phyloP scores from a whole-genome alignment of 2,329 filamentous ascomycete genomes.

The Fusarium sp. region DNA sequence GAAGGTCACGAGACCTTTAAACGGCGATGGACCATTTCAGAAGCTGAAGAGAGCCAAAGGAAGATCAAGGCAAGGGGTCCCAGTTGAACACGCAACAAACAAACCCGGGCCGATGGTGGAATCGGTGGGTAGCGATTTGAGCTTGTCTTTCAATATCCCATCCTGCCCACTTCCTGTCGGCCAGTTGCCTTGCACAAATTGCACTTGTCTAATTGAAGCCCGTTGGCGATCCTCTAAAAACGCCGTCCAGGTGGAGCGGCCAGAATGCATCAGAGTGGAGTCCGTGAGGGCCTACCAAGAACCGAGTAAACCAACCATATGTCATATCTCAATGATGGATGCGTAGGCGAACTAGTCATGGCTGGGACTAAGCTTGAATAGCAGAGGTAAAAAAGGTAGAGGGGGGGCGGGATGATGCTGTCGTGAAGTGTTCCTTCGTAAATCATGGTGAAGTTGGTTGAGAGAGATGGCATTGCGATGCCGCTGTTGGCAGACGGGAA shows the following conservation, averaged over 20 bases:
- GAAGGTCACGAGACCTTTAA: slow-evolving; percentile 35
- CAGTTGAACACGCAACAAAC: slow-evolving; percentile 11
- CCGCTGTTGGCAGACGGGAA: neutral
- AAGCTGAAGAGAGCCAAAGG: slow-evolving; percentile 27
- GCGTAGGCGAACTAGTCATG: slow-evolving; percentile 28
- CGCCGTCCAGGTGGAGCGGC: slow-evolving; percentile 25
- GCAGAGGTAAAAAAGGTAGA: slow-evolving; percentile 9
- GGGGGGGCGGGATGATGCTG: slow-evolving; percentile 35
- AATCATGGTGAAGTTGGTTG: slow-evolving; percentile 3
- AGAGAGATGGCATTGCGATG: neutral
- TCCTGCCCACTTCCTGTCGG: slow-evolving; percentile 1
- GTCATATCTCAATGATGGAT: neutral
- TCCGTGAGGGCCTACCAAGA: neutral
- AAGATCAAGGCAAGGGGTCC: slow-evolving; percentile 14
- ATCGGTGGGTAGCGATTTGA: slow-evolving; percentile 15
- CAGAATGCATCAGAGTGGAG: slow-evolving; percentile 10
- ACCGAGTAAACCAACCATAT: slow-evolving; percentile 16
- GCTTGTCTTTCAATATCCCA: slow-evolving; percentile 29
- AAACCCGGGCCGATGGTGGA: slow-evolving; percentile 22
- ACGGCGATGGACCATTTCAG: slow-evolving; percentile 16
- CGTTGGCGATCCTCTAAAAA: slow-evolving; percentile 26
- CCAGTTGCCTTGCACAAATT: neutral
- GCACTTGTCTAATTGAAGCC: slow-evolving; percentile 27
- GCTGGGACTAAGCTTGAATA: slow-evolving; percentile 13
- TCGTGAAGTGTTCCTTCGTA: slow-evolving; percentile 12